Percentiles rank a stretch among this genome's conserved stretches.
Conservation (phyloP, 2,329 filamentous ascomycete genomes). For the Aspergillus oerlinghausenensis region DNA sequence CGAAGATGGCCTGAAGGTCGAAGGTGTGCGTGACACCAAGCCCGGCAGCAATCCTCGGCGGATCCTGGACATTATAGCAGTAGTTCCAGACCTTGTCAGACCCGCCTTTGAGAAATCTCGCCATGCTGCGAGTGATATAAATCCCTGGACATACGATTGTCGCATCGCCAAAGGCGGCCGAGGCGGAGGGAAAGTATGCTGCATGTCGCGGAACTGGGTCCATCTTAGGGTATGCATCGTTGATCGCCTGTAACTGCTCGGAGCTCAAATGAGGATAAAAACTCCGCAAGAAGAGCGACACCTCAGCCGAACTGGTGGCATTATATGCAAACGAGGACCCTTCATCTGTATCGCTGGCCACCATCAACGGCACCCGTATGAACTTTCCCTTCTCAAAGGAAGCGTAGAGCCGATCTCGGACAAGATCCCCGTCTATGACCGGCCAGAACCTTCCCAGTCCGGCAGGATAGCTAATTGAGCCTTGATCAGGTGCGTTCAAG, state of each 20-base stretch:
- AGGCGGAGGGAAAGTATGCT: slow-evolving; percentile 36
- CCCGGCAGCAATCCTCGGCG: slow-evolving; percentile 31
- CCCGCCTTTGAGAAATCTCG: slow-evolving; percentile 17
- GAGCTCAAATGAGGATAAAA: slow-evolving; percentile 53
- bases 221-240: slow-evolving; percentile 48
- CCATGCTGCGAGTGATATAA: slow-evolving; percentile 33
- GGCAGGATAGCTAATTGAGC: slow-evolving; percentile 21
- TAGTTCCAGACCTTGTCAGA: slow-evolving; percentile 42
- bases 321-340: slow-evolving; percentile 43
- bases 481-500: slow-evolving; percentile 40
- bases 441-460: slow-evolving; percentile 54
- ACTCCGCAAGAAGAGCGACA: slow-evolving; percentile 51
- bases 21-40: slow-evolving; percentile 38
- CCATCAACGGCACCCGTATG: slow-evolving; percentile 52
- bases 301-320: slow-evolving; percentile 44
- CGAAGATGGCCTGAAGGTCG: slow-evolving; percentile 26
- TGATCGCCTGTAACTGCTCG: slow-evolving; percentile 46
- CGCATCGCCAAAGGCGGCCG: slow-evolving; percentile 41
- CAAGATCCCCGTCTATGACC: slow-evolving; percentile 51
- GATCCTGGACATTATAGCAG: slow-evolving; percentile 44
- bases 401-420: slow-evolving; percentile 49
- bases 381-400: slow-evolving; percentile 48
- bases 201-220: slow-evolving; percentile 26
- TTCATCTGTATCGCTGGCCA: slow-evolving; percentile 44
- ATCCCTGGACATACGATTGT: slow-evolving; percentile 47